Percentiles rank a stretch among this genome's conserved stretches.
These are phyloP conservation scores for Alternaria solani DNA, from an alignment of 2,329 filamentous ascomycete species.

Conservation along the genomic window DNA sequence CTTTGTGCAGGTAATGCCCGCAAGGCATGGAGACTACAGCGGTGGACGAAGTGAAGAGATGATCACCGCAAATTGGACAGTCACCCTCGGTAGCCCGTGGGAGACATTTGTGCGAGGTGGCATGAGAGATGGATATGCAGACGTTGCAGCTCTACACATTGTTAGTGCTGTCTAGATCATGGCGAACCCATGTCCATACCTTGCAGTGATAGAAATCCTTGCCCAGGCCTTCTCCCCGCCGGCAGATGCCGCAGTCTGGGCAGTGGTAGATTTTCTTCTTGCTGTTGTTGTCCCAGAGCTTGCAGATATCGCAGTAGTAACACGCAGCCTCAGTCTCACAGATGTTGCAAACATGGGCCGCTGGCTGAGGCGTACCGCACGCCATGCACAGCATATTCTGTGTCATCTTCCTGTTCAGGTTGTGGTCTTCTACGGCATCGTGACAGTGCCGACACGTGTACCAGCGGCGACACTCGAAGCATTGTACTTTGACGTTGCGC, in stretches of 20 bases:
- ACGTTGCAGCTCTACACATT: conserved; percentile 72
- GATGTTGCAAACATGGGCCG: conserved; percentile 76
- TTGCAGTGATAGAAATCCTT: conserved; percentile 99
- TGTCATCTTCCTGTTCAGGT: conserved; percentile 80
- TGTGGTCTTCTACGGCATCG: conserved; percentile 81
- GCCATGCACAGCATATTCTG: conserved; percentile 98
- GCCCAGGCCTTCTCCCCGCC: conserved; percentile 86
- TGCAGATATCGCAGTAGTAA: conserved; percentile 95
- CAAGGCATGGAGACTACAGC: conserved; percentile 94
- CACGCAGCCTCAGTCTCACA: conserved; percentile 82
- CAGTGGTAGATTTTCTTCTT: conserved; percentile 96
- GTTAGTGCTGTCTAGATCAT: conserved; percentile 31
- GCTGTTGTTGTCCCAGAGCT: conserved; percentile 94
- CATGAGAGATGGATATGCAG: conserved; percentile 89
- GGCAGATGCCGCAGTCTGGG: conserved; percentile 92
- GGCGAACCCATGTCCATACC: conserved; percentile 60
- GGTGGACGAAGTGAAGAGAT: conserved; percentile 90
- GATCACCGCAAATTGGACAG: conserved; percentile 95
- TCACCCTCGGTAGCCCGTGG: conserved; percentile 82
- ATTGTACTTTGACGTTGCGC: conserved; percentile 95
- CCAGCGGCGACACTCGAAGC: conserved; percentile 87
- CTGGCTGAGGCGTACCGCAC: conserved; percentile 84
- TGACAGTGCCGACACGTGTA: conserved; percentile 96
- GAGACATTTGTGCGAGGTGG: conserved; percentile 88
- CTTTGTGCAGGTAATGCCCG: conserved; percentile 92